phyloP scores from a whole-genome alignment of 2,329 filamentous ascomycete genomes.

The Passalora sequoiae region DNA sequence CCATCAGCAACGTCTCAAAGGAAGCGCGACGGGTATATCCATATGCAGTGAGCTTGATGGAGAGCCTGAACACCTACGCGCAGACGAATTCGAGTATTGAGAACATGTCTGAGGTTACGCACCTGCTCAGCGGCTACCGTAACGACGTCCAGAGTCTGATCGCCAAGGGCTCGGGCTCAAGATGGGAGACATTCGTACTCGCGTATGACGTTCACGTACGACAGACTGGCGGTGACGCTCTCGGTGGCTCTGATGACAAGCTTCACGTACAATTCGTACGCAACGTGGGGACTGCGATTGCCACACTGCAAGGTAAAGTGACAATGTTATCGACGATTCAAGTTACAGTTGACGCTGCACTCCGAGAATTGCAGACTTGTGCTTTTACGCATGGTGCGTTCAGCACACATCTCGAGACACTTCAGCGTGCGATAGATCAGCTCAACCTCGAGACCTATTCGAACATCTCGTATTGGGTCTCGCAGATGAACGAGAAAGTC shows the following conservation, averaged over 20 bases:
- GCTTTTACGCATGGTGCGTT: slow-evolving; percentile 77
- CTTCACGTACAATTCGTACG: slow-evolving; percentile 89
- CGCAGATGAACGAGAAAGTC: slow-evolving; percentile 78
- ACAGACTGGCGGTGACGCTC: slow-evolving; percentile 43
- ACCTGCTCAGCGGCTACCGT: slow-evolving; percentile 83
- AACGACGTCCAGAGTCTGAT: slow-evolving; percentile 84
- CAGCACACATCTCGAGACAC: slow-evolving; percentile 70
- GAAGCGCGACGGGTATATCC: slow-evolving; percentile 98
- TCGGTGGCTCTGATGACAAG: slow-evolving; percentile 27
- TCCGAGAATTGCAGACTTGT: slow-evolving; percentile 78
- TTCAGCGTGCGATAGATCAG: slow-evolving; percentile 91
- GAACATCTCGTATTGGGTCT: slow-evolving; percentile 87
- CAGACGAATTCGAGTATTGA: slow-evolving; percentile 82
- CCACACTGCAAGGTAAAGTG: slow-evolving; percentile 82
- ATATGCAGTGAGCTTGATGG: slow-evolving; percentile 96
- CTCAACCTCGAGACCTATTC: slow-evolving; percentile 94
- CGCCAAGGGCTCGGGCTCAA: slow-evolving; percentile 77
- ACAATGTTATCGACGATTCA: slow-evolving; percentile 72
- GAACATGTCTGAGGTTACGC: slow-evolving; percentile 79
- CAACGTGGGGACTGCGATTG: slow-evolving; percentile 83
- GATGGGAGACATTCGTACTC: slow-evolving; percentile 98
- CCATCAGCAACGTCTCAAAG: slow-evolving; percentile 92
- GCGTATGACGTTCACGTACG: slow-evolving; percentile 87
- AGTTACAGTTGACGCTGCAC: slow-evolving; percentile 71
- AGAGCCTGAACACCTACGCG: slow-evolving; percentile 88